Conservation (phyloP, 2,329 filamentous ascomycete genomes). For the Dothistroma pini region DNA sequence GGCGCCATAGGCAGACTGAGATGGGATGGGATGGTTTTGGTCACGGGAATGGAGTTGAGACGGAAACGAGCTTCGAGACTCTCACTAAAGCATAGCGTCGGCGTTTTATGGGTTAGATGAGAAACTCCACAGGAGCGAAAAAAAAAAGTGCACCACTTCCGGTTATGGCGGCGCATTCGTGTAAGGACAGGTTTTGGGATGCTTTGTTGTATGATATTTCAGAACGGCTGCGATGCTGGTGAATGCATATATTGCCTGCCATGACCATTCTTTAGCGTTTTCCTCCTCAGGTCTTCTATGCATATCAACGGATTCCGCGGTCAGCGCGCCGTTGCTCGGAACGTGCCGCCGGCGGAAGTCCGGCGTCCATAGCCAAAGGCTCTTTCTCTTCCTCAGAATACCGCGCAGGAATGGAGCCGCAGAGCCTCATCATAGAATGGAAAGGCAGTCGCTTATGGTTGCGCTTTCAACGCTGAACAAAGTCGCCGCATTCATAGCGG, state of each 20-base stretch:
- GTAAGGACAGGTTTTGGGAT: background rate
- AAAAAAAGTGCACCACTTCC: background rate
- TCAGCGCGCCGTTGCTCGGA: background rate
- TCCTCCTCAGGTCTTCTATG: background rate
- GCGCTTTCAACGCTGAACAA: too few relatives aligned
- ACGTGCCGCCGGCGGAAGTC: too few relatives aligned
- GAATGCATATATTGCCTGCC: background rate
- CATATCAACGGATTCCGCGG: background rate
- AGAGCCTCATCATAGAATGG: too few relatives aligned
- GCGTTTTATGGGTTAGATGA: constrained; percentile 1
- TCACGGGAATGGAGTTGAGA: background rate
- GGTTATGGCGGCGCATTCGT: background rate
- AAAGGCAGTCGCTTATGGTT: too few relatives aligned
- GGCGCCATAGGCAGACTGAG: constrained; percentile 45
- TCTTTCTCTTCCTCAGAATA: too few relatives aligned
- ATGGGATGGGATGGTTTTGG: background rate
- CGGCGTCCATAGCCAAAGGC: too few relatives aligned
- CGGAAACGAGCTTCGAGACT: background rate
- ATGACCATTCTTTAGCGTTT: background rate
- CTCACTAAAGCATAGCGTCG: constrained; percentile 9
- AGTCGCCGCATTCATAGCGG: too few relatives aligned
- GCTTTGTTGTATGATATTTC: background rate
- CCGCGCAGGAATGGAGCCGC: too few relatives aligned
- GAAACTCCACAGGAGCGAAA: background rate
- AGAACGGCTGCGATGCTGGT: background rate